Evolutionary conservation across 257 asterid genomes (phyloP).

Genomic region (Haberlea rhodopensis): DNA sequence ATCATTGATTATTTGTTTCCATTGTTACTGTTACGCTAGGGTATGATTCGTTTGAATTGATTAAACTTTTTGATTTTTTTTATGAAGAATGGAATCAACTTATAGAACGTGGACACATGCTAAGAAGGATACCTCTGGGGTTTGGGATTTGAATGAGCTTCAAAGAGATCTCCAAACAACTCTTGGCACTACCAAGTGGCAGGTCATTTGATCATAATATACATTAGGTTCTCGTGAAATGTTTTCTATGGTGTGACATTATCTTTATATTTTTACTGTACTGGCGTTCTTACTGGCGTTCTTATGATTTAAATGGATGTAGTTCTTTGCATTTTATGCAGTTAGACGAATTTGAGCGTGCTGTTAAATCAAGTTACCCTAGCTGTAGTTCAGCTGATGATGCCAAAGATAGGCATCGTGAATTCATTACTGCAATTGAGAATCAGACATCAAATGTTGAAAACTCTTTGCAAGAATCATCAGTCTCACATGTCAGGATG

Average conservation of each 20-base stretch:
- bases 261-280: not conserved
- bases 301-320: slow-evolving; percentile 16
- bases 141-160: slow-evolving; percentile 71
- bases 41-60: not conserved
- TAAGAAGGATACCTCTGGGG: slow-evolving; percentile 47
- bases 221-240: not conserved
- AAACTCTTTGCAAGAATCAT: slow-evolving; percentile 48
- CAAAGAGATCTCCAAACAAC: slow-evolving; percentile 70
- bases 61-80: slow-evolving; percentile 21
- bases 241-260: not conserved
- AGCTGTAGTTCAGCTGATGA: slow-evolving; percentile 46
- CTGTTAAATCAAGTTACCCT: slow-evolving; percentile 64
- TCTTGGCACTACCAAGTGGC: slow-evolving; percentile 94
- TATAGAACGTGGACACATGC: slow-evolving; percentile 86
- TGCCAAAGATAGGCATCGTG: slow-evolving; percentile 68
- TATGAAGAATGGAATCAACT: slow-evolving; percentile 82
- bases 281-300: too few species aligned
- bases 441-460: slow-evolving; percentile 64
- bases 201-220: slow-evolving; percentile 42
- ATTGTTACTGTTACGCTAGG: not conserved
- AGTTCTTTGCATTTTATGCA: slow-evolving; percentile 37
- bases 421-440: slow-evolving; percentile 60
- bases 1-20: not conserved
- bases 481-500: slow-evolving; percentile 63
- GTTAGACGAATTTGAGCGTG: slow-evolving; percentile 89